Base-by-base conservation (phyloP, 2,329 filamentous ascomycete genomes). In the Trichoderma simmonsii region DNA sequence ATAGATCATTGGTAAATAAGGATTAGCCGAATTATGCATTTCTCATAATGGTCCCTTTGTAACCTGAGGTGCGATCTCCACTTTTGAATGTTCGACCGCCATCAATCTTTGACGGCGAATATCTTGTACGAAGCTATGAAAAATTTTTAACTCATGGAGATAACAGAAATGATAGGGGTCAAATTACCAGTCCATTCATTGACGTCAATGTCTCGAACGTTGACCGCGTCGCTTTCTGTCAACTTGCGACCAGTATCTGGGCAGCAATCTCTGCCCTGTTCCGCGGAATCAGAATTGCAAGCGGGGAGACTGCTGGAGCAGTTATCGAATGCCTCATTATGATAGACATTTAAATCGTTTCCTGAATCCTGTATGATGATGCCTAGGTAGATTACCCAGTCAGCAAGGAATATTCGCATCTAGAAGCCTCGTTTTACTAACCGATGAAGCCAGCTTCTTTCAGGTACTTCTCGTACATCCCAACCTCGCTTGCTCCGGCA, bases 401-500 rank as follows among this genome's bases (percentile, higher is more conserved):
- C 1, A 65, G 43, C 6, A 51, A 34, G 12, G 9, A 6, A 6
- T 48, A n/a, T 26, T 8, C 12, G 0, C 11, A 18, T 9, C 26
- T 3, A 21, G 18, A 21, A 6, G 3, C 28, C n/a, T 54, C 39
- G 1, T 24, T 65, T 51, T n/a, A 54, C 62, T 1, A 24, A 65
- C 62, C 43, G 11, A 76, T 54, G 73, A 90, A 89, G 0, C 87
- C 88, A 0, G 85, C 86, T 14, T 83, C 76, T 5, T 65, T 64
- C 4, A 91, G 77, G 77, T 85, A 90, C 8, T 61, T 43, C 70
- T 88, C 82, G 78, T 91, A 91, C 67, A 86, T 83, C 1, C 39
- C 74, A 0, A 88, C 82, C 71, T 80, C 77, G 73, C 87, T 89
- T 1, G 89, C 88, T 0, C 89, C 88, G 1, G 87, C 83, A 32